Evolutionary conservation across 176 grass and related monocot genomes (phyloP).

Genomic region (Eragrostis nindensis): DNA sequence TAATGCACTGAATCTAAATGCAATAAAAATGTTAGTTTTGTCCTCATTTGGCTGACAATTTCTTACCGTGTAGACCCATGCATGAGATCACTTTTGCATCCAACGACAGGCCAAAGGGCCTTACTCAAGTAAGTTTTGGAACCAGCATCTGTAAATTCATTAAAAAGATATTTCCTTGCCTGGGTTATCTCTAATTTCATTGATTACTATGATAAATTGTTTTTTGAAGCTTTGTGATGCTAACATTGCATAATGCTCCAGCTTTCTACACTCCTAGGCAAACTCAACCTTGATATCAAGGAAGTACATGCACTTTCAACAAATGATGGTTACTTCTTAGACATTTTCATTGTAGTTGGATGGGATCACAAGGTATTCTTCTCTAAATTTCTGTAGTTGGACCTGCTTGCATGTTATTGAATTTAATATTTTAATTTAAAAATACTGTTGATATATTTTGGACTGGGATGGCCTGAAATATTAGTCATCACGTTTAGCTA

Average conservation of each 20-base stretch:
- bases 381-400: background rate
- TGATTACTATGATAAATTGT: too few relatives aligned
- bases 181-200: background rate
- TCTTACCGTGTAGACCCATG: constrained; percentile 34
- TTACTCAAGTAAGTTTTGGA: constrained; percentile 33
- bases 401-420: background rate
- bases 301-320: constrained; percentile 38
- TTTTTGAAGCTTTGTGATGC: background rate
- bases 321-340: constrained; percentile 39
- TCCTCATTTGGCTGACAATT: background rate
- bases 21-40: background rate
- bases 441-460: background rate
- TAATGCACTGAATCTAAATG: background rate
- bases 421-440: background rate
- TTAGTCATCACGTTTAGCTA: background rate
- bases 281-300: constrained; percentile 41
- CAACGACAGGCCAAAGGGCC: constrained; percentile 27
- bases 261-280: constrained; percentile 33
- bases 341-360: constrained; percentile 33
- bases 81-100: constrained; percentile 40
- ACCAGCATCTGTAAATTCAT: background rate
- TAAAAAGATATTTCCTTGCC: background rate
- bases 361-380: constrained; percentile 34
- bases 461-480: background rate
- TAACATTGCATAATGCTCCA: background rate